Conservation (phyloP, 2,329 filamentous ascomycete genomes). For the Clonostachys chloroleuca region DNA sequence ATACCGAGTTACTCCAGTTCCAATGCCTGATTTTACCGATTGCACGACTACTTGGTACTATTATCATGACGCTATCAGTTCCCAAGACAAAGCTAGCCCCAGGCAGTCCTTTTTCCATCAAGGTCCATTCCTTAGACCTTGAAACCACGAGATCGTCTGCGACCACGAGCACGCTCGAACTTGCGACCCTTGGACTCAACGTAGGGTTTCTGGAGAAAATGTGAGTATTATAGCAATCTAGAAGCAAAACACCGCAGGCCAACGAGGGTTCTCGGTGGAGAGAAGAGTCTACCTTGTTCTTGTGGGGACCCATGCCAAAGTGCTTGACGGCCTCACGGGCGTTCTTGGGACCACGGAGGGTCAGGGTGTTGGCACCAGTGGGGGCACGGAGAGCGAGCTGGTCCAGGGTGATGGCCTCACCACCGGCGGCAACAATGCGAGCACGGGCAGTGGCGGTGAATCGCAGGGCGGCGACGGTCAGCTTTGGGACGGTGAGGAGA, state of each 20-base stretch:
- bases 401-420: conserved; percentile 92
- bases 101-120: conserved; percentile 6
- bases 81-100: background rate
- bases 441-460: conserved; percentile 96
- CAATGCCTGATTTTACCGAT: conserved; percentile 3
- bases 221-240: conserved; percentile 22
- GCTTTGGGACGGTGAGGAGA: conserved; percentile 83
- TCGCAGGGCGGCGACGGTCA: conserved; percentile 88
- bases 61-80: background rate
- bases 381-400: conserved; percentile 94
- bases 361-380: conserved; percentile 93
- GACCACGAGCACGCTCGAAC: conserved; percentile 98
- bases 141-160: conserved; percentile 98
- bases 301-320: conserved; percentile 98
- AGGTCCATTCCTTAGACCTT: conserved; percentile 76
- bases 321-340: conserved; percentile 97
- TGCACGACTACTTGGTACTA: background rate
- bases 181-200: conserved; percentile 99
- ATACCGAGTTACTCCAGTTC: conserved; percentile 33
- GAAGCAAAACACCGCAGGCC: background rate
- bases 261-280: too few relatives aligned
- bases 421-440: conserved; percentile 87
- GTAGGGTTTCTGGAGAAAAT: conserved; percentile 73
- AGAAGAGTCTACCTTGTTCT: conserved; percentile 73
- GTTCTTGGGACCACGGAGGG: conserved; percentile 98